A percentile compares a stretch with the other conserved stretches of the same genome.
phyloP scores from a whole-genome alignment of 345 rosid species.

The Noccaea bulbosa region DNA sequence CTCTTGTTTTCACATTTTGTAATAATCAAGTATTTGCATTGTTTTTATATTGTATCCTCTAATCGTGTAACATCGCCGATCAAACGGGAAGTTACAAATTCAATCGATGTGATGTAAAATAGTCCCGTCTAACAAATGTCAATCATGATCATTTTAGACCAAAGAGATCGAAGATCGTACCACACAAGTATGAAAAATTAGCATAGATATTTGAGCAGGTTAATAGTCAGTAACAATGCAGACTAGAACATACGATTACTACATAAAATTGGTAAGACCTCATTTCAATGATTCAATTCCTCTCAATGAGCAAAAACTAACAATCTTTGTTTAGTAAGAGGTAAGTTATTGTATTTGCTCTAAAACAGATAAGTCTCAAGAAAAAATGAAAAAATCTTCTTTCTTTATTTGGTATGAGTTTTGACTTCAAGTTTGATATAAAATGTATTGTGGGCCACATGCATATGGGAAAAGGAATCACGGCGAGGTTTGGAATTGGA shows the following conservation, averaged over 20 bases:
- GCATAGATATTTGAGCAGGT: not conserved
- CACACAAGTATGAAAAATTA: not conserved
- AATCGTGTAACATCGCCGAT: no score
- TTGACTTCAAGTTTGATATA: slow-evolving; percentile 10
- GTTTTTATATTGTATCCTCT: no score
- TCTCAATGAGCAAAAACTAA: not conserved
- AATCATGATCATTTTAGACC: not conserved
- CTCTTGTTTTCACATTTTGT: slow-evolving; percentile 14
- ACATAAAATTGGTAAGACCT: not conserved
- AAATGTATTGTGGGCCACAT: not conserved
- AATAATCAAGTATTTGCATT: not conserved
- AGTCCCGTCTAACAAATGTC: no score
- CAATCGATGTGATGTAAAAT: not conserved
- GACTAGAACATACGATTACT: no score
- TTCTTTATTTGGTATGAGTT: not conserved
- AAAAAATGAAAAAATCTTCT: not conserved
- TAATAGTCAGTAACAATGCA: no score
- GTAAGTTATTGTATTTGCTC: not conserved
- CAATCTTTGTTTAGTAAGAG: not conserved
- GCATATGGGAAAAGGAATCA: slow-evolving; percentile 16
- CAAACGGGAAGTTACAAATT: not conserved
- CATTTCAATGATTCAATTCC: not conserved
- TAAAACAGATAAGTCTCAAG: not conserved
- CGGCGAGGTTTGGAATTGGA: slow-evolving; percentile 36
- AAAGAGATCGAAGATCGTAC: not conserved